Evolutionary conservation across 83 land plant species (phyloP).

Genomic region (Picea abies): DNA sequence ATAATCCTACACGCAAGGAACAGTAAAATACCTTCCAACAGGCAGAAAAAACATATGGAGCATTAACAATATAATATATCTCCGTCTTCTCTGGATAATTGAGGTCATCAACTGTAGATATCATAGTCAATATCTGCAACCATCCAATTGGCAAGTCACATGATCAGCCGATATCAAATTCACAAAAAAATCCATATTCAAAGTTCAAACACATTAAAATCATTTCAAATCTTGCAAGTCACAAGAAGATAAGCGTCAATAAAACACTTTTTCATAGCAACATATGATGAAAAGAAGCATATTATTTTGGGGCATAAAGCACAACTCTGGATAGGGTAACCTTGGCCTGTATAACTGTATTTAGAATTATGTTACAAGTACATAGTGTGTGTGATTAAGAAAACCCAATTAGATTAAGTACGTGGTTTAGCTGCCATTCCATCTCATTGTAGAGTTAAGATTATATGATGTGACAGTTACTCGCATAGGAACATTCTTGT

Average conservation of each 20-base stretch:
- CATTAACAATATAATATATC: conserved; percentile 57
- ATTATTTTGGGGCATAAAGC: no score
- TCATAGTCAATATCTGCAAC: conserved; percentile 21
- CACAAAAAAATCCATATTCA: neutral
- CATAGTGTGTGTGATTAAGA: no score
- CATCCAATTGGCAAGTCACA: neutral
- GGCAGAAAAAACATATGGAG: conserved; percentile 50
- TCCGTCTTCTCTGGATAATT: conserved; percentile 66
- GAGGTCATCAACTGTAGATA: conserved; percentile 36
- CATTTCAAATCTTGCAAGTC: neutral
- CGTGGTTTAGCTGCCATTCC: no score
- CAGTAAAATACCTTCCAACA: conserved; percentile 48
- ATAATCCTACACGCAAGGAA: neutral
- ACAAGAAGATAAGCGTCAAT: neutral
- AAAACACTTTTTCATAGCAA: neutral
- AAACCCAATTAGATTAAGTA: no score
- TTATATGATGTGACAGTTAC: no score
- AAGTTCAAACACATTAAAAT: neutral
- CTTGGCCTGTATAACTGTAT: no score
- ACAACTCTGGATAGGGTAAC: no score
- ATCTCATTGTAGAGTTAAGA: no score
- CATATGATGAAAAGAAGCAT: neutral
- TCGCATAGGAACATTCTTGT: no score
- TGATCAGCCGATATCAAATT: neutral
- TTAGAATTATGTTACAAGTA: no score